phyloP scores from a whole-genome alignment of 2,329 filamentous ascomycete species.

The Aspergillus sojae region DNA sequence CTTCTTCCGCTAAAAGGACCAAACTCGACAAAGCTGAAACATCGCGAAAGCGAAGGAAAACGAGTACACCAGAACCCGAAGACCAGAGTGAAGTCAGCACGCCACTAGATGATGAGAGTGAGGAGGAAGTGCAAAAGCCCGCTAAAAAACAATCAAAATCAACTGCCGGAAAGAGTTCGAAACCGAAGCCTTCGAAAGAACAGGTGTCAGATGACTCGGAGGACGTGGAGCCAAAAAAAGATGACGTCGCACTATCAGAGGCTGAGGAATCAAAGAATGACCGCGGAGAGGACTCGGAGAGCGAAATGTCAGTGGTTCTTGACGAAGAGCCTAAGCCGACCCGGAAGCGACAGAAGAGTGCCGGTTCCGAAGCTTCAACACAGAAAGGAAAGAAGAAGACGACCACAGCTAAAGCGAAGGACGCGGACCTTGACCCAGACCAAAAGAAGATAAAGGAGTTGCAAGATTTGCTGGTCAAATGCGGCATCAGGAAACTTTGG shows the following conservation, averaged over 20 bases:
- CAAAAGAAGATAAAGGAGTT: slow-evolving; percentile 84
- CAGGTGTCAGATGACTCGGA: slow-evolving; percentile 16
- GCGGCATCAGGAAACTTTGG: slow-evolving; percentile 92
- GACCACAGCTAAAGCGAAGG: slow-evolving; percentile 43
- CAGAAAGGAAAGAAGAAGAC: slow-evolving; percentile 37
- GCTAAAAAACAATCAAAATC: slow-evolving; percentile 15
- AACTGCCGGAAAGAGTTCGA: slow-evolving; percentile 10
- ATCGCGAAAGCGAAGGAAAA: slow-evolving; percentile 40
- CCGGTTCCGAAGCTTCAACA: slow-evolving; percentile 26
- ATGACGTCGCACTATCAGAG: slow-evolving; percentile 22
- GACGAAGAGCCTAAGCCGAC: slow-evolving; percentile 69
- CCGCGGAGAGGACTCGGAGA: slow-evolving; percentile 57
- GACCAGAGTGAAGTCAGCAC: slow-evolving; percentile 21
- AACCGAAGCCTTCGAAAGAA: slow-evolving; percentile 16
- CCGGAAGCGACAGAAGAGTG: slow-evolving; percentile 50
- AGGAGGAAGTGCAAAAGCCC: slow-evolving; percentile 21
- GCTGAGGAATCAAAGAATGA: slow-evolving; percentile 26
- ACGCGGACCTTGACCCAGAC: slow-evolving; percentile 59
- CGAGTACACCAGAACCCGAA: slow-evolving; percentile 29
- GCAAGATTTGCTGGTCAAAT: slow-evolving; percentile 84
- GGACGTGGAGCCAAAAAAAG: slow-evolving; percentile 15
- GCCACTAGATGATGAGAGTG: slow-evolving; percentile 22
- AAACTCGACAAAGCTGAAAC: slow-evolving; percentile 25
- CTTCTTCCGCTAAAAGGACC: slow-evolving; percentile 31
- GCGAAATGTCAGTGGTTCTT: slow-evolving; percentile 73